Evolutionary conservation across 1,284 basidiomycete genomes (phyloP).

Genomic region (Bjerkandera adusta): DNA sequence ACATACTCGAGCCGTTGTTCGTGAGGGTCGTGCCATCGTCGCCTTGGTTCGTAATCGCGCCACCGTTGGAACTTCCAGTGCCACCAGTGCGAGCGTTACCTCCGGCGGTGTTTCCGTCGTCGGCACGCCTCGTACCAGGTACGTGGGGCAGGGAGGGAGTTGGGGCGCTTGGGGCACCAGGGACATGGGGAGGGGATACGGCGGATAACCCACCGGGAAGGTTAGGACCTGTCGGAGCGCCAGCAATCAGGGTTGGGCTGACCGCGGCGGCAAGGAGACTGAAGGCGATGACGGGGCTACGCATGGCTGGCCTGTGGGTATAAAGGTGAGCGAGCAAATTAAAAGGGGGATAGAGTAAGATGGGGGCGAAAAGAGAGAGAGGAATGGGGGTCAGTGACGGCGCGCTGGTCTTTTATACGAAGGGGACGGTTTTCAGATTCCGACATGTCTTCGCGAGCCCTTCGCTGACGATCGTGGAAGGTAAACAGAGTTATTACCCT

Average conservation of each 20-base stretch:
- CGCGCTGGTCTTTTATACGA: constrained; percentile 20
- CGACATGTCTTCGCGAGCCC: constrained; percentile 26
- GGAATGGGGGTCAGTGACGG: constrained; percentile 7
- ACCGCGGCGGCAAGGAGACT: constrained; percentile 30
- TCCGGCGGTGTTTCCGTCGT: constrained; percentile 13
- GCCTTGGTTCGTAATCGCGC: constrained; percentile 5
- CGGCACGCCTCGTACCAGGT: constrained; percentile 12
- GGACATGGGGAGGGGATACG: background rate
- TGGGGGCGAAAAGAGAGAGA: constrained; percentile 14
- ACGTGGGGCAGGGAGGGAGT: background rate
- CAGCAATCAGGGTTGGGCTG: constrained; percentile 29
- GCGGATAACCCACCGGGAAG: background rate
- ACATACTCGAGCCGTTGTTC: constrained; percentile 18
- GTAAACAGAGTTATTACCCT: too few species aligned
- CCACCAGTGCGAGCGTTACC: constrained; percentile 18
- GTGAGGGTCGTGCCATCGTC: constrained; percentile 7
- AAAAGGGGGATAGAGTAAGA: constrained; percentile 23
- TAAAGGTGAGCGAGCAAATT: constrained; percentile 23
- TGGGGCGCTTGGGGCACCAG: too few species aligned
- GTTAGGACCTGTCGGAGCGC: constrained; percentile 24
- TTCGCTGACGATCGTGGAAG: constrained; percentile 12
- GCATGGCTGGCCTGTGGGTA: constrained; percentile 25
- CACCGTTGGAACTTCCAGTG: constrained; percentile 12
- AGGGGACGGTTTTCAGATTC: constrained; percentile 18
- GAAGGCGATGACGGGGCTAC: constrained; percentile 33